phyloP scores from a whole-genome alignment of 805 yeast species.

The Barnettozyma vustinii region DNA sequence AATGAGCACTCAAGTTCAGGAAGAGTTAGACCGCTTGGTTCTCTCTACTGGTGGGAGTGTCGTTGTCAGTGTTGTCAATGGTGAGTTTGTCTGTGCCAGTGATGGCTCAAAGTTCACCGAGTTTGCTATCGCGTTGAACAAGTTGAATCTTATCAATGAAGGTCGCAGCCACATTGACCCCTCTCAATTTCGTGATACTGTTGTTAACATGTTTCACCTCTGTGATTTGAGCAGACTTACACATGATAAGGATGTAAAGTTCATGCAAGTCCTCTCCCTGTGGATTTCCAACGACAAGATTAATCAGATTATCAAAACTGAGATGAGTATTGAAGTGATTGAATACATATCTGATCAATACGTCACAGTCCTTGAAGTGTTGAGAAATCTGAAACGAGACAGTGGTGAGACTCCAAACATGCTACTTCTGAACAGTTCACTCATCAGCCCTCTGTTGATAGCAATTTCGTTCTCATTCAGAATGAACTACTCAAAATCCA shows the following conservation, averaged over 20 bases:
- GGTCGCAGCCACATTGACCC: slow-evolving; percentile 5
- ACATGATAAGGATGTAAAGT: not conserved
- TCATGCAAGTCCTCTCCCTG: slow-evolving; percentile 13
- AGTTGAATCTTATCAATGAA: slow-evolving; percentile 7
- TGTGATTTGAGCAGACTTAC: slow-evolving; percentile 2
- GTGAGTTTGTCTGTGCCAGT: not conserved
- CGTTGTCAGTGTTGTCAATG: not conserved
- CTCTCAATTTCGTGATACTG: not conserved
- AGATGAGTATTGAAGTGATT: slow-evolving; percentile 10
- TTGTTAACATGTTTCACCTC: not conserved
- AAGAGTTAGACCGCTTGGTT: not conserved
- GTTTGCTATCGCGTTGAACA: slow-evolving; percentile 10
- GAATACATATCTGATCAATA: slow-evolving; percentile 11
- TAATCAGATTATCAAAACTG: slow-evolving; percentile 14
- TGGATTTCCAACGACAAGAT: slow-evolving; percentile 14
- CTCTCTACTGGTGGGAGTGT: not conserved
- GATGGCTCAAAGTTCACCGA: not conserved
- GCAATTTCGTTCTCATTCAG: slow-evolving; percentile 21
- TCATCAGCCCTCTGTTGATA: slow-evolving; percentile 22
- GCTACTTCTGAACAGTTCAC: slow-evolving; percentile 13
- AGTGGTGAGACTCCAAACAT: not conserved
- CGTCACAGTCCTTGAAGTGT: slow-evolving; percentile 11
- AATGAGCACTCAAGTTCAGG: slow-evolving; percentile 1
- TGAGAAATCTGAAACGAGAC: slow-evolving; percentile 7
- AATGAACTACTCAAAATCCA: slow-evolving; percentile 10